These are phyloP conservation scores for Ceratobasidium sp. DNA, from an alignment of 1,284 basidiomycete species.

Conservation along the genomic window DNA sequence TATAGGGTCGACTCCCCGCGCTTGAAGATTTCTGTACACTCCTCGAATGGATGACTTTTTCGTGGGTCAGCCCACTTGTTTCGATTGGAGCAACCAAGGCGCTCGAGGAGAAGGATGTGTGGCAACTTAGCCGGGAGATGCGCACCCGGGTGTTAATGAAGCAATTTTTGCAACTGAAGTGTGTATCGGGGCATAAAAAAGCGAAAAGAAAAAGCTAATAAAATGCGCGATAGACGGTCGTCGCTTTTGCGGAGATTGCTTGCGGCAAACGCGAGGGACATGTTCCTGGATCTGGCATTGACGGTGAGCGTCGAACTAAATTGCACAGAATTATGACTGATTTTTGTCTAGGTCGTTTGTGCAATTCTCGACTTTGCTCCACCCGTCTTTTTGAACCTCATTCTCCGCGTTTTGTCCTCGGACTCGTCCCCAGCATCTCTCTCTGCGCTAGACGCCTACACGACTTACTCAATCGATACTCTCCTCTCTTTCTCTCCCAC, in stretches of 20 bases:
- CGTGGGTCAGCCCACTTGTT: slow-evolving; percentile 43
- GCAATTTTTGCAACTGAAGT: slow-evolving; percentile 40
- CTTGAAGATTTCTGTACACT: slow-evolving; percentile 44
- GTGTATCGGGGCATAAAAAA: too few relatives aligned
- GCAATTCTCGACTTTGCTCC: slow-evolving; percentile 32
- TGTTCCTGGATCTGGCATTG: slow-evolving; percentile 31
- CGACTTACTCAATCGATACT: background rate
- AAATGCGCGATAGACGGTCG: slow-evolving; percentile 12
- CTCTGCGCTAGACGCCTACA: background rate
- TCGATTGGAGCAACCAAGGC: slow-evolving; percentile 23
- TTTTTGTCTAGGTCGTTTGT: slow-evolving; percentile 21
- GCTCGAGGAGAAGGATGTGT: slow-evolving; percentile 44
- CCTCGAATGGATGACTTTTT: slow-evolving; percentile 44
- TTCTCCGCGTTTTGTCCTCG: slow-evolving; percentile 23
- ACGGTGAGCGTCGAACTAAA: slow-evolving; percentile 50
- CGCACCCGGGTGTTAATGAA: slow-evolving; percentile 31
- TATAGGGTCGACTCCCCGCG: slow-evolving; percentile 40
- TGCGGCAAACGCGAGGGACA: slow-evolving; percentile 44
- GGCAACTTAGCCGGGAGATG: slow-evolving; percentile 42
- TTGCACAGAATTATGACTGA: background rate
- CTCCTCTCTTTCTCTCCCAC: background rate
- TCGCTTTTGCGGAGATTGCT: slow-evolving; percentile 41
- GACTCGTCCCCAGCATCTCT: slow-evolving; percentile 3
- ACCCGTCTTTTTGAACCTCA: slow-evolving; percentile 37
- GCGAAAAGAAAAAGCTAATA: background rate